These are phyloP conservation scores for Botryobasidium botryosum DNA, from an alignment of 768 basidiomycete species.

Conservation along the genomic window DNA sequence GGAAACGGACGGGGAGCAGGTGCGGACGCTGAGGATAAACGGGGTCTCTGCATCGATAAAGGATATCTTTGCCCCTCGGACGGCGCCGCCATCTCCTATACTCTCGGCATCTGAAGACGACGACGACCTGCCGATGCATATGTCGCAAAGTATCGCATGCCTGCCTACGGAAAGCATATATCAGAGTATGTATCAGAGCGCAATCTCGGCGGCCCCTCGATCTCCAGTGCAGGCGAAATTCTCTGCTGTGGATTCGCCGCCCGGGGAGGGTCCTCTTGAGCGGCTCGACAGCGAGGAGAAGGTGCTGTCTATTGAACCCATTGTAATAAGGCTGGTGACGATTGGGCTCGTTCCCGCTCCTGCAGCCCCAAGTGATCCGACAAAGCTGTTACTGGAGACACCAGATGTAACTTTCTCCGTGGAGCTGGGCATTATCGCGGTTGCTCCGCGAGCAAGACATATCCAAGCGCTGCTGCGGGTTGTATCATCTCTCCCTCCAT, in stretches of 20 bases:
- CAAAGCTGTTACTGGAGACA: too few species aligned
- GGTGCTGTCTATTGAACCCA: too few species aligned
- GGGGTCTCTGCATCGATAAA: constrained; percentile 39
- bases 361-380: too few species aligned
- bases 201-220: constrained; percentile 27
- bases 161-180: constrained; percentile 37
- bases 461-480: constrained; percentile 31
- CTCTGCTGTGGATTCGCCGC: too few species aligned
- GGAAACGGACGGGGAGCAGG: constrained; percentile 14
- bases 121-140: constrained; percentile 25
- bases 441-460: constrained; percentile 40
- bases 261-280: too few species aligned
- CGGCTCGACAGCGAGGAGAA: too few species aligned
- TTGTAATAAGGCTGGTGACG: too few species aligned
- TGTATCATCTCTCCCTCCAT: constrained; percentile 1
- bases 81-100: constrained; percentile 15
- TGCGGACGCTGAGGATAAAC: constrained; percentile 36
- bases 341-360: too few species aligned
- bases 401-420: too few species aligned
- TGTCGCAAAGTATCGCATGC: constrained; percentile 59
- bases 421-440: constrained; percentile 38
- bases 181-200: constrained; percentile 68
- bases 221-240: constrained; percentile 8
- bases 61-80: constrained; percentile 24
- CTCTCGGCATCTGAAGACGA: constrained; percentile 7